Percentiles rank a stretch among this genome's conserved stretches.
Conservation (phyloP, 1,284 basidiomycete genomes). For the Fomitopsis pinicola region DNA sequence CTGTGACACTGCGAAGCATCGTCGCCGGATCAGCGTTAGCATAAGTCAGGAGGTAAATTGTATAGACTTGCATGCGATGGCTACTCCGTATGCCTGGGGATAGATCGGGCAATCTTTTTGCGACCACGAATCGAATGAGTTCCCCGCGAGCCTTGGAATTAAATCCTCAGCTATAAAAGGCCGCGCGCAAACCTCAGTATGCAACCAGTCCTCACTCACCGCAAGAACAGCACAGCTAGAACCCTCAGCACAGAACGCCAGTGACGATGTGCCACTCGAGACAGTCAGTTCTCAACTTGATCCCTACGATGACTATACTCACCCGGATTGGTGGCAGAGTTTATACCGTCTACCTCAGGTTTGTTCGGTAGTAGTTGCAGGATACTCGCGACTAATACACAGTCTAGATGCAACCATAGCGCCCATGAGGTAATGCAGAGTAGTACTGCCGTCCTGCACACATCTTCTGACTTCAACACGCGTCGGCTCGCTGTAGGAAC, state of each 20-base stretch:
- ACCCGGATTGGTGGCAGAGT: neutral
- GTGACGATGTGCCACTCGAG: conserved; percentile 21
- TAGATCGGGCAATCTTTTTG: conserved; percentile 1
- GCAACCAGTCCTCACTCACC: neutral
- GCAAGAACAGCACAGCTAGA: neutral
- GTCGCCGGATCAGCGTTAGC: conserved; percentile 2
- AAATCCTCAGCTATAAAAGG: conserved; percentile 6
- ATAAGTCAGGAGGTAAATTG: neutral
- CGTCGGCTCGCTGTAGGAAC: conserved; percentile 30
- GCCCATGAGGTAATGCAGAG: neutral
- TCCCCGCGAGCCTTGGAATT: neutral
- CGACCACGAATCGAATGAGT: neutral
- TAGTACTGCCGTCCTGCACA: neutral
- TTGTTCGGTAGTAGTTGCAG: neutral
- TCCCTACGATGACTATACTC: neutral
- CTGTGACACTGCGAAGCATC: neutral
- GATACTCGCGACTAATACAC: conserved; percentile 16
- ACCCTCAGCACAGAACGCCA: neutral
- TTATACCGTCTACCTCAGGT: neutral
- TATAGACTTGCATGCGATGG: neutral
- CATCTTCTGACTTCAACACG: neutral
- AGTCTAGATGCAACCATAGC: conserved; percentile 14
- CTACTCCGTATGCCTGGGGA: conserved; percentile 1
- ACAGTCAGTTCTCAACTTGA: conserved; percentile 15
- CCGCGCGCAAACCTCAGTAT: neutral